phyloP scores from a whole-genome alignment of 2,329 filamentous ascomycete genomes.

The Penicillium sp. region DNA sequence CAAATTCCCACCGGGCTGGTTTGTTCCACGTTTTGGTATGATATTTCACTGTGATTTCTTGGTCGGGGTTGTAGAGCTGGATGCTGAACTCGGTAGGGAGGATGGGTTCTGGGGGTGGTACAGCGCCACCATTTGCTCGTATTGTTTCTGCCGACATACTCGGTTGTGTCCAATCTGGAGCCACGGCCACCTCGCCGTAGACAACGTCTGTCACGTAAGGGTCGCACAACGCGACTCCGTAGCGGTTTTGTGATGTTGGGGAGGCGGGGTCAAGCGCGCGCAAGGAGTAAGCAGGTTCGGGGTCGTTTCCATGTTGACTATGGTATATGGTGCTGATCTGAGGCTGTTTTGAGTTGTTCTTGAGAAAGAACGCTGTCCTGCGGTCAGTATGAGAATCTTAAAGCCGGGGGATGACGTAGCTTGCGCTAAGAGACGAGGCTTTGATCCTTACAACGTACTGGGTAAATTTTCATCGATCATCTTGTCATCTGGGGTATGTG shows the following conservation, averaged over 20 bases:
- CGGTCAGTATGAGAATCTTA: conserved; percentile 11
- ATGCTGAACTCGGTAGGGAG: conserved; percentile 77
- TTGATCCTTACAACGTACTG: conserved; percentile 53
- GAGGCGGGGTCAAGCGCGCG: conserved; percentile 71
- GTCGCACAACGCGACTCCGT: conserved; percentile 82
- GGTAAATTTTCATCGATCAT: conserved; percentile 97
- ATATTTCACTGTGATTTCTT: conserved; percentile 66
- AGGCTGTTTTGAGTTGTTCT: conserved; percentile 44
- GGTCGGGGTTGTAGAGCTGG: conserved; percentile 91
- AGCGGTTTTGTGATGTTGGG: conserved; percentile 72
- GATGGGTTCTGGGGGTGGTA: conserved; percentile 66
- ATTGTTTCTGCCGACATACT: conserved; percentile 78
- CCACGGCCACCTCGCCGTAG: conserved; percentile 80
- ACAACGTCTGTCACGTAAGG: conserved; percentile 76
- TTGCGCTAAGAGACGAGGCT: neutral
- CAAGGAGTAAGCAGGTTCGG: conserved; percentile 74
- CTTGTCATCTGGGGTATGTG: conserved; percentile 13
- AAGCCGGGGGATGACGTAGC: conserved; percentile 18
- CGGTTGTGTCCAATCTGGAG: conserved; percentile 82
- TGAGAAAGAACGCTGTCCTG: conserved; percentile 57
- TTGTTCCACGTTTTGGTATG: conserved; percentile 76
- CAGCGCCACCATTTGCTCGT: conserved; percentile 63
- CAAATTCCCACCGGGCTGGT: conserved; percentile 83
- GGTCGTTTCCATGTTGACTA: conserved; percentile 75
- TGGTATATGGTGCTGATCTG: conserved; percentile 42